phyloP scores from a whole-genome alignment of 1,284 basidiomycete species.

The Ustilago trichophora region DNA sequence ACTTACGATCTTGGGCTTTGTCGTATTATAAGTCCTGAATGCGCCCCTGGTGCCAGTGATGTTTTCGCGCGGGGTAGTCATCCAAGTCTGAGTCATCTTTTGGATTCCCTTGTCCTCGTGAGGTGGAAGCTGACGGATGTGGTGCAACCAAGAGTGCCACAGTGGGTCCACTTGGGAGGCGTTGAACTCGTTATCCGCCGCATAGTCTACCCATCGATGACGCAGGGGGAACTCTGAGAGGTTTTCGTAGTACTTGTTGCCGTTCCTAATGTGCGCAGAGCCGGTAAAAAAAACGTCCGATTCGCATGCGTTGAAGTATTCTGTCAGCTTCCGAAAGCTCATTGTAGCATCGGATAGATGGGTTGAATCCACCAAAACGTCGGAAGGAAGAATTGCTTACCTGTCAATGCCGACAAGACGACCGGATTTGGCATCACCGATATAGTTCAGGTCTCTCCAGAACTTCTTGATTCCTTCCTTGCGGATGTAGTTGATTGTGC shows the following conservation, averaged over 20 bases:
- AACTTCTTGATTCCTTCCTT: slow-evolving; percentile 59
- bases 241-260: slow-evolving; percentile 66
- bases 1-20: slow-evolving; percentile 59
- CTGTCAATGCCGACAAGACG: slow-evolving; percentile 61
- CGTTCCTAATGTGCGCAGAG: too few species aligned
- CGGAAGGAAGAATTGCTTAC: too few species aligned
- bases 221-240: slow-evolving; percentile 58
- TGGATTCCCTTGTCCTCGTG: slow-evolving; percentile 46
- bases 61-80: slow-evolving; percentile 54
- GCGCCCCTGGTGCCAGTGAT: slow-evolving; percentile 61
- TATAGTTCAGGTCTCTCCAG: slow-evolving; percentile 64
- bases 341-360: too few species aligned
- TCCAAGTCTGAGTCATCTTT: slow-evolving; percentile 54
- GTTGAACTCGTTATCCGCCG: slow-evolving; percentile 57
- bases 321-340: too few species aligned
- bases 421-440: slow-evolving; percentile 65
- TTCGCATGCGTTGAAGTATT: too few species aligned
- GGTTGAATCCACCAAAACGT: too few species aligned
- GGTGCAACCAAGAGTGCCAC: slow-evolving; percentile 64
- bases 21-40: slow-evolving; percentile 62
- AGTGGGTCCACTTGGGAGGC: slow-evolving; percentile 61
- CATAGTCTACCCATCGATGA: slow-evolving; percentile 65
- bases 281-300: too few species aligned
- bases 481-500: slow-evolving; percentile 59
- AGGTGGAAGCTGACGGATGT: slow-evolving; percentile 58